Percentiles rank a stretch among this genome's conserved stretches.
Evolutionary conservation across 2,329 filamentous ascomycete species (phyloP).

Genomic region (Aotearoamyces nothofagi): DNA sequence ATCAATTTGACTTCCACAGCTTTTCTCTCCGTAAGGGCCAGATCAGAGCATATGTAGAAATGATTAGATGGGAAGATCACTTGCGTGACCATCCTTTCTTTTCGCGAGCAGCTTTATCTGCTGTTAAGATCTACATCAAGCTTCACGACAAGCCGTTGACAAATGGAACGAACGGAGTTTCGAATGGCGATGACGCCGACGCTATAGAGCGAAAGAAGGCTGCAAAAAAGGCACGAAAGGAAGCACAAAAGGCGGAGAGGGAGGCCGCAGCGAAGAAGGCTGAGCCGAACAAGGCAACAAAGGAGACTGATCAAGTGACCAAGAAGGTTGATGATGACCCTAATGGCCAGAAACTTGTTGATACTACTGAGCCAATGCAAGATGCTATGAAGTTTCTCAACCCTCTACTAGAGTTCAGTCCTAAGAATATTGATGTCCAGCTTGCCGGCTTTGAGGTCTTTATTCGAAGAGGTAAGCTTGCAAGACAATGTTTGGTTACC

Average conservation of each 20-base stretch:
- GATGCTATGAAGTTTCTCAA: slow-evolving; percentile 78
- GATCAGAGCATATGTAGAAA: slow-evolving; percentile 86
- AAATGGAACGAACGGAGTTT: slow-evolving; percentile 45
- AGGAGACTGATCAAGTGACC: slow-evolving; percentile 42
- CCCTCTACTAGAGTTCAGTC: slow-evolving; percentile 69
- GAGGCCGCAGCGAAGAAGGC: slow-evolving; percentile 71
- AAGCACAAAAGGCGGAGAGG: slow-evolving; percentile 57
- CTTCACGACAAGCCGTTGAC: slow-evolving; percentile 61
- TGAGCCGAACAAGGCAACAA: slow-evolving; percentile 62
- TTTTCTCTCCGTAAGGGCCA: slow-evolving; percentile 96
- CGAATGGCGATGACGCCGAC: slow-evolving; percentile 32
- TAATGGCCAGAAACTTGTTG: slow-evolving; percentile 61
- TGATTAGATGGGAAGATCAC: slow-evolving; percentile 91
- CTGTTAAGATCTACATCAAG: slow-evolving; percentile 65
- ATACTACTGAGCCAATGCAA: slow-evolving; percentile 68
- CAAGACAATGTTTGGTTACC: slow-evolving; percentile 2
- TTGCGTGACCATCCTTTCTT: slow-evolving; percentile 90
- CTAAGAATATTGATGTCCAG: slow-evolving; percentile 70
- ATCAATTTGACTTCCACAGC: slow-evolving; percentile 97
- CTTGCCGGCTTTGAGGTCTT: slow-evolving; percentile 82
- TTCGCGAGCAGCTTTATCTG: slow-evolving; percentile 66
- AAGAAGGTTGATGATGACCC: slow-evolving; percentile 92
- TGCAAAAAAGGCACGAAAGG: slow-evolving; percentile 78
- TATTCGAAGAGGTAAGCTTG: slow-evolving; percentile 57
- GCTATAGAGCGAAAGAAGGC: slow-evolving; percentile 70